phyloP scores from a whole-genome alignment of 2,329 filamentous ascomycete genomes.

The Elsinoe arachidis region DNA sequence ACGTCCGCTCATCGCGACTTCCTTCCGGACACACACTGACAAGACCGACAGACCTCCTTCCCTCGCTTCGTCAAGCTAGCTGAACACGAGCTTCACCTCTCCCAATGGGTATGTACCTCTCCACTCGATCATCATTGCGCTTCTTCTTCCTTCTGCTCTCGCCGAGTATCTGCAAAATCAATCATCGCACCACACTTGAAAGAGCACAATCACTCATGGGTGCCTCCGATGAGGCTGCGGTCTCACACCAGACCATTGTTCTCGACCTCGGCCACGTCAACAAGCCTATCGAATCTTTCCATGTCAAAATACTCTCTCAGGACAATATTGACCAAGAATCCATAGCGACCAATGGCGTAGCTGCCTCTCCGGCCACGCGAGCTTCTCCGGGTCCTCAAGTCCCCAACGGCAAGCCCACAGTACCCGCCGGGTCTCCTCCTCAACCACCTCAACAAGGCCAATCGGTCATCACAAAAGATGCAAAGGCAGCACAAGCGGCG shows the following conservation, averaged over 20 bases:
- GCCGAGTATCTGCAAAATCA: not conserved
- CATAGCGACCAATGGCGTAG: slow-evolving; percentile 38
- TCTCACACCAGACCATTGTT: slow-evolving; percentile 6
- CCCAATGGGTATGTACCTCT: slow-evolving; percentile 12
- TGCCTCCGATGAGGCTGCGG: not conserved
- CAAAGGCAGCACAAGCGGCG: slow-evolving; percentile 46
- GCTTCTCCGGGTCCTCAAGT: slow-evolving; percentile 39
- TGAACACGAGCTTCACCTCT: slow-evolving; percentile 1
- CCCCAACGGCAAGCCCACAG: slow-evolving; percentile 44
- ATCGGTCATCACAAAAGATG: slow-evolving; percentile 57
- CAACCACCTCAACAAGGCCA: slow-evolving; percentile 29
- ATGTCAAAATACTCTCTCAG: slow-evolving; percentile 12
- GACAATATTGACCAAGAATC: slow-evolving; percentile 17
- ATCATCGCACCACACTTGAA: not conserved
- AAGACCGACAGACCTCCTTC: not conserved
- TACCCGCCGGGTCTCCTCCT: slow-evolving; percentile 42
- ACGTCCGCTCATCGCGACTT: not conserved
- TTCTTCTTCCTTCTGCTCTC: not conserved
- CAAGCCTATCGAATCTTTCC: slow-evolving; percentile 12
- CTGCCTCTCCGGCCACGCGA: slow-evolving; percentile 35
- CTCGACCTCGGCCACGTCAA: slow-evolving; percentile 4
- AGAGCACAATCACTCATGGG: not conserved
- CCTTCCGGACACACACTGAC: not conserved
- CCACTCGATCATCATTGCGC: not conserved
- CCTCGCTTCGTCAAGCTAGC: not conserved